Conservation (phyloP, 345 rosid species). For the Excoecaria agallocha region DNA sequence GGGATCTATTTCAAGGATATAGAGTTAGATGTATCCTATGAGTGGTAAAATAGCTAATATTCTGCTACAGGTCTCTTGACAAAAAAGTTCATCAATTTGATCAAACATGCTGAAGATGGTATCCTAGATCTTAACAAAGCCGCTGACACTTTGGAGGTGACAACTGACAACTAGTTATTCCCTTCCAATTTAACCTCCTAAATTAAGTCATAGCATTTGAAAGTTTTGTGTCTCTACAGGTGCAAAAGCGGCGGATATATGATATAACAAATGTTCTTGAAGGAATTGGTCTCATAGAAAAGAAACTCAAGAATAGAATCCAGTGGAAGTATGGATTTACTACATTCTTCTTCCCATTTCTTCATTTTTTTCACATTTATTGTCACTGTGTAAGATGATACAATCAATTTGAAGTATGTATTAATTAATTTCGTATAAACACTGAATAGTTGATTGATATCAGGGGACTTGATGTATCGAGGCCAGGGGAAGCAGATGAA, state of each 20-base stretch:
- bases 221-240: slow-evolving; percentile 46
- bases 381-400: background rate
- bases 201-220: slow-evolving; percentile 12
- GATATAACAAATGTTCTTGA: slow-evolving; percentile 98
- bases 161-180: slow-evolving; percentile 26
- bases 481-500: slow-evolving; percentile 74
- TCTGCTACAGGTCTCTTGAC: slow-evolving; percentile 78
- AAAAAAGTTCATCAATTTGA: slow-evolving; percentile 93
- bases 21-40: background rate
- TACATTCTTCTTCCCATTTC: background rate
- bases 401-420: background rate
- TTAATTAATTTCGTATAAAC: slow-evolving; percentile 6
- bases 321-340: slow-evolving; percentile 80
- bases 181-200: background rate
- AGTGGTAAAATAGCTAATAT: slow-evolving; percentile 13
- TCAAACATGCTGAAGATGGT: slow-evolving; percentile 95
- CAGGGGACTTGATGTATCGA: slow-evolving; percentile 91
- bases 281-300: slow-evolving; percentile 98
- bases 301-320: slow-evolving; percentile 92
- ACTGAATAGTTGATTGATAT: slow-evolving; percentile 24
- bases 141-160: slow-evolving; percentile 90
- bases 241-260: slow-evolving; percentile 96
- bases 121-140: slow-evolving; percentile 94
- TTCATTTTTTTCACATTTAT: slow-evolving; percentile 10
- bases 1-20: background rate